Conservation (phyloP, 495 filamentous ascomycete genomes). For the Letharia lupina region DNA sequence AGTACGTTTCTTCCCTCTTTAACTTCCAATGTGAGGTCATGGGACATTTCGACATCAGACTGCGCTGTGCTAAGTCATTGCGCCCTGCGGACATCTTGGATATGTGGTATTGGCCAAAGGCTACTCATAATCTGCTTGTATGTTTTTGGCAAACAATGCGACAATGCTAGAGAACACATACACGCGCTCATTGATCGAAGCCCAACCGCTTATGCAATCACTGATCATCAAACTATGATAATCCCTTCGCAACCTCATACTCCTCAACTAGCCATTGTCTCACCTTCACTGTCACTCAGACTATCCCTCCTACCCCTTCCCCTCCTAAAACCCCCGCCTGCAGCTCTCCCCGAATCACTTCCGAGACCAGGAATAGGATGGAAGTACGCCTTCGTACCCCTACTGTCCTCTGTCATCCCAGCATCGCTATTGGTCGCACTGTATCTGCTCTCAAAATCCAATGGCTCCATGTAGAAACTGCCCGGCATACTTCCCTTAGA, state of each 20-base stretch:
- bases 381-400: constrained; percentile 73
- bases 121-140: not conserved
- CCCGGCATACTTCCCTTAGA: constrained; percentile 28
- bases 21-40: not conserved
- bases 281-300: constrained; percentile 48
- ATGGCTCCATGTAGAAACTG: constrained; percentile 50
- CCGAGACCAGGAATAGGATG: constrained; percentile 71
- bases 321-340: constrained; percentile 38
- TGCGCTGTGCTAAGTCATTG: not conserved
- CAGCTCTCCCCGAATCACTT: constrained; percentile 34
- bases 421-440: constrained; percentile 37
- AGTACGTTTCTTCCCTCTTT: no score
- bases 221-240: not conserved
- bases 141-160: not conserved
- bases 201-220: not conserved
- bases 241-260: not conserved
- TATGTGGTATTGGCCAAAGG: not conserved
- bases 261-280: constrained; percentile 12
- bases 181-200: not conserved
- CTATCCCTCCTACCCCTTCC: constrained; percentile 41
- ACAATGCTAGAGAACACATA: not conserved
- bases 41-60: not conserved
- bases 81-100: not conserved
- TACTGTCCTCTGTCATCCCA: constrained; percentile 47
- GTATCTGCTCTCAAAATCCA: constrained; percentile 35